A percentile compares a stretch with the other conserved stretches of the same genome.
phyloP scores from a whole-genome alignment of 805 yeast genomes.

The Lachancea kluyveri region DNA sequence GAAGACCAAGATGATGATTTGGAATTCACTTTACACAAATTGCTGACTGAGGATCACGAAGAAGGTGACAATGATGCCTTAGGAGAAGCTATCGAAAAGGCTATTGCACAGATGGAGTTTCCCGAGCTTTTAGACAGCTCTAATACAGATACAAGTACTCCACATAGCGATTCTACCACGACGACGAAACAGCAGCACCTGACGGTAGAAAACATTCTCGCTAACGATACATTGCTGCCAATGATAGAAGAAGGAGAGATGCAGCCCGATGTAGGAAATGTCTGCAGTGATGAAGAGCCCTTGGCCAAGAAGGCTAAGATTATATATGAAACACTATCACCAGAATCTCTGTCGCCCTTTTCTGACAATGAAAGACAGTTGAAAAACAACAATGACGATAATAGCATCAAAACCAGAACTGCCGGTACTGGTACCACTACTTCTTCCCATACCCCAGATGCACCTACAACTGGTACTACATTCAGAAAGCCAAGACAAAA shows the following conservation, averaged over 20 bases:
- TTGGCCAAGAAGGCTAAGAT: slow-evolving; percentile 4
- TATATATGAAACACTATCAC: slow-evolving; percentile 22
- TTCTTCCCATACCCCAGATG: too few species aligned
- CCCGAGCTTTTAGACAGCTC: slow-evolving; percentile 7
- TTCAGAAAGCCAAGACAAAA: too few species aligned
- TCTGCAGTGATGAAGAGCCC: too few species aligned
- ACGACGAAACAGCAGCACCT: slow-evolving; percentile 1
- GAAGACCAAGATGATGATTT: slow-evolving; percentile 14
- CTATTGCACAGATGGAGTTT: slow-evolving; percentile 10
- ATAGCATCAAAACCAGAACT: too few species aligned
- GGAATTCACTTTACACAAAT: slow-evolving; percentile 19
- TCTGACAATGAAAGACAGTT: slow-evolving; percentile 13
- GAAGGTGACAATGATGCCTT: slow-evolving; percentile 4
- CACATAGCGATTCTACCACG: not conserved
- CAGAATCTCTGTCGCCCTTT: slow-evolving; percentile 32
- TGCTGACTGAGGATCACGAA: slow-evolving; percentile 15
- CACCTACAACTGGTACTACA: too few species aligned
- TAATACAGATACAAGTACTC: not conserved
- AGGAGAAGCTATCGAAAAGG: slow-evolving; percentile 9
- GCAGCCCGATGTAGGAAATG: too few species aligned
- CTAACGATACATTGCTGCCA: slow-evolving; percentile 2
- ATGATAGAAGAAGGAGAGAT: too few species aligned
- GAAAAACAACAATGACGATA: slow-evolving; percentile 3
- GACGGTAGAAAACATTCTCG: slow-evolving; percentile 7
- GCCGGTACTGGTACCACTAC: too few species aligned